Evolutionary conservation across 495 filamentous ascomycete genomes (phyloP).

Genomic region (Xylaria flabelliformis): DNA sequence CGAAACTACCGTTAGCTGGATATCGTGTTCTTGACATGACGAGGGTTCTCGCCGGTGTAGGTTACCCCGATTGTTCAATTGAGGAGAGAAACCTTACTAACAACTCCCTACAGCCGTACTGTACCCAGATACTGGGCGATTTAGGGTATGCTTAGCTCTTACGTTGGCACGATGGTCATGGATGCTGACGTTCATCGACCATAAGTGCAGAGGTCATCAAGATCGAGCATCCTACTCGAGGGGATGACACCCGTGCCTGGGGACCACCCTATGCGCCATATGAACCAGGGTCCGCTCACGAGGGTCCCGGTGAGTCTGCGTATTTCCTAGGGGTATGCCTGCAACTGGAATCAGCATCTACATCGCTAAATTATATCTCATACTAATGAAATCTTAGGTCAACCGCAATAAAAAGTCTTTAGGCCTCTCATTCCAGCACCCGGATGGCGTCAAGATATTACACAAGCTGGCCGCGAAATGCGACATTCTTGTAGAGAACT

Average conservation of each 20-base stretch:
- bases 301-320: constrained; percentile 89
- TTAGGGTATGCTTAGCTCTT: constrained; percentile 71
- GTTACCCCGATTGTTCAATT: constrained; percentile 44
- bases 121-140: constrained; percentile 96
- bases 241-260: constrained; percentile 96
- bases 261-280: constrained; percentile 92
- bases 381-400: constrained; percentile 59
- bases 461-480: constrained; percentile 83
- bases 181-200: constrained; percentile 38
- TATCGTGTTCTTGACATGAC: constrained; percentile 95
- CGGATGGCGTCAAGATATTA: constrained; percentile 81
- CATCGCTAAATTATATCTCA: not conserved
- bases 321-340: constrained; percentile 84
- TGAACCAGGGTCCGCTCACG: constrained; percentile 57
- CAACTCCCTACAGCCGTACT: constrained; percentile 74
- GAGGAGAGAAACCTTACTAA: constrained; percentile 12
- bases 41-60: constrained; percentile 90
- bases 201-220: constrained; percentile 94
- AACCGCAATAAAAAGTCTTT: constrained; percentile 98
- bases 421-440: constrained; percentile 86
- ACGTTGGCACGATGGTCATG: constrained; percentile 30
- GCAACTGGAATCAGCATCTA: not conserved
- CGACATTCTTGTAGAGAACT: constrained; percentile 96
- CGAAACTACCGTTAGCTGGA: constrained; percentile 72
- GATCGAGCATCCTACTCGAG: constrained; percentile 88